Evolutionary conservation across 805 yeast genomes (phyloP).

Genomic region (Suhomyces canberraensis): DNA sequence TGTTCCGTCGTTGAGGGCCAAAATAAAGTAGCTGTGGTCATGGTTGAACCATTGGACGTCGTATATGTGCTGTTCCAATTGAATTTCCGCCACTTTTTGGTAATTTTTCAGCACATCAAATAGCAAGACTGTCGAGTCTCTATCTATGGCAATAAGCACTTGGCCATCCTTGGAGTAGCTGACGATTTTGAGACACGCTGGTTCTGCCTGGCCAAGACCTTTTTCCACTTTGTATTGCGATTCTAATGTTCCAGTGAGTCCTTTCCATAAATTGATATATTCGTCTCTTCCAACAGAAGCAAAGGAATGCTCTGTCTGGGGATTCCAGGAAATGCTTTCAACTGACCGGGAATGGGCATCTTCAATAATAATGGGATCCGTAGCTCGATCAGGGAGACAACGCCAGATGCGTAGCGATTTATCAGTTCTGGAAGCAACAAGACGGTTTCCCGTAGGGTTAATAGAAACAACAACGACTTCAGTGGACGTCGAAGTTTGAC

Average conservation of each 20-base stretch:
- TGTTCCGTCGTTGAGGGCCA: slow-evolving; percentile 49
- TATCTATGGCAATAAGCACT: slow-evolving; percentile 42
- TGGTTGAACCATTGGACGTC: slow-evolving; percentile 47
- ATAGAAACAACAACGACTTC: slow-evolving; percentile 37
- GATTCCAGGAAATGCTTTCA: slow-evolving; percentile 48
- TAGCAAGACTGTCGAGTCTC: slow-evolving; percentile 34
- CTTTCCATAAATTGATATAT: slow-evolving; percentile 45
- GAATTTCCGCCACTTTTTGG: slow-evolving; percentile 21
- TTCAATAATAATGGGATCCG: slow-evolving; percentile 39
- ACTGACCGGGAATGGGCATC: slow-evolving; percentile 39
- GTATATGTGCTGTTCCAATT: slow-evolving; percentile 28
- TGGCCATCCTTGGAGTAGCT: slow-evolving; percentile 47
- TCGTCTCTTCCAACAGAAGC: slow-evolving; percentile 51
- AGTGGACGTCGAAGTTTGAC: slow-evolving; percentile 15
- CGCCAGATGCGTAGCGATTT: slow-evolving; percentile 41
- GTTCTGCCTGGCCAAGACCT: slow-evolving; percentile 12
- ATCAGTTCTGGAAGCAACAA: slow-evolving; percentile 45
- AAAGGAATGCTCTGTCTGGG: slow-evolving; percentile 41
- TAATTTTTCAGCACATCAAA: slow-evolving; percentile 32
- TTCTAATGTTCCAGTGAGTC: slow-evolving; percentile 31
- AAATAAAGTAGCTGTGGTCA: slow-evolving; percentile 27
- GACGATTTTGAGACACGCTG: slow-evolving; percentile 15
- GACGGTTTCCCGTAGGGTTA: slow-evolving; percentile 40
- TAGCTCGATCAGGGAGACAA: slow-evolving; percentile 21
- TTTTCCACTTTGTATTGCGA: slow-evolving; percentile 27